Evolutionary conservation across 1,284 basidiomycete species (phyloP).

Genomic region (Cerioporus squamosus): DNA sequence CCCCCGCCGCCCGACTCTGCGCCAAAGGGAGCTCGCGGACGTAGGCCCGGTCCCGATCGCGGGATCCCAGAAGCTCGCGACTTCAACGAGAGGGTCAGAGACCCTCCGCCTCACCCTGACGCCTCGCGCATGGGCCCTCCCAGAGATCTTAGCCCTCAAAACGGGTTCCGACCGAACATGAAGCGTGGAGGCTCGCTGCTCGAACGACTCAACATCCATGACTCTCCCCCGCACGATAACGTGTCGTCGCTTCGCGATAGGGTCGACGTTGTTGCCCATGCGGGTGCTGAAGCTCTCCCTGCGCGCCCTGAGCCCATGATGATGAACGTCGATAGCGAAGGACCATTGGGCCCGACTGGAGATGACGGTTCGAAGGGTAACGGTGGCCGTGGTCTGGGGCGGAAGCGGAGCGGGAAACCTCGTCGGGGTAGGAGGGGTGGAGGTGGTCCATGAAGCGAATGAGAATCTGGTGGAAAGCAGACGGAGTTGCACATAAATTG

Average conservation of each 20-base stretch:
- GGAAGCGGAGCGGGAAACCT: slow-evolving; percentile 9
- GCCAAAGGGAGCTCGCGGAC: not conserved
- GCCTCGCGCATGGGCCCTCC: slow-evolving; percentile 11
- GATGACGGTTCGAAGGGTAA: slow-evolving; percentile 4
- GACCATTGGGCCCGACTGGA: not conserved
- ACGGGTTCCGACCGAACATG: slow-evolving; percentile 34
- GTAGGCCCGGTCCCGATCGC: slow-evolving; percentile 13
- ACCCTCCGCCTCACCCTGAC: slow-evolving; percentile 8
- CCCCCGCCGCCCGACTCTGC: not conserved
- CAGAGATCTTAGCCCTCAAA: slow-evolving; percentile 19
- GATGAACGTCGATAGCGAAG: slow-evolving; percentile 18
- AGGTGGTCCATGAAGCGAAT: not conserved
- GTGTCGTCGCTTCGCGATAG: slow-evolving; percentile 42
- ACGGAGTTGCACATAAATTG: too few relatives aligned
- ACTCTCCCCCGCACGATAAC: slow-evolving; percentile 17
- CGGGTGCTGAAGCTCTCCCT: not conserved
- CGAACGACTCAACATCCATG: slow-evolving; percentile 40
- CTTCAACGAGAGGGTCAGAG: not conserved
- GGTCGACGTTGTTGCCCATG: slow-evolving; percentile 32
- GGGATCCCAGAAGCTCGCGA: too few relatives aligned
- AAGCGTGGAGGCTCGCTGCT: slow-evolving; percentile 40
- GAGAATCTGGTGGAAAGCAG: not conserved
- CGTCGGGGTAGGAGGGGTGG: slow-evolving; percentile 5
- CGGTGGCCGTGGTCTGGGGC: slow-evolving; percentile 1
- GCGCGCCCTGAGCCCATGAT: slow-evolving; percentile 5